phyloP scores from a whole-genome alignment of 345 rosid species.

The Reutealis trisperma region DNA sequence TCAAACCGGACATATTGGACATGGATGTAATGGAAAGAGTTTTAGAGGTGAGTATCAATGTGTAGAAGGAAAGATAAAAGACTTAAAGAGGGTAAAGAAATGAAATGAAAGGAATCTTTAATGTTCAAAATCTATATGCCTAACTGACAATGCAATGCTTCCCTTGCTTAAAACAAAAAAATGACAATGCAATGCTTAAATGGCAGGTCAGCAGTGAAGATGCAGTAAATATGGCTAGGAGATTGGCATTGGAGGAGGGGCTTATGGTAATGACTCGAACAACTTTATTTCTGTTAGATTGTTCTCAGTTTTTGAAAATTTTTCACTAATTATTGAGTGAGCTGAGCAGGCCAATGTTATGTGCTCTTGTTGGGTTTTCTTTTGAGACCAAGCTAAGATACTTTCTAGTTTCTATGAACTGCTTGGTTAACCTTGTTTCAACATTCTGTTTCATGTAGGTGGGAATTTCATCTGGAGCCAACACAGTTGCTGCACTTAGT shows the following conservation, averaged over 20 bases:
- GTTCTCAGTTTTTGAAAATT: not conserved
- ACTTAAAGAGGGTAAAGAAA: not conserved
- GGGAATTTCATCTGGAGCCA: slow-evolving; percentile 96
- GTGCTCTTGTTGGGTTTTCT: no score
- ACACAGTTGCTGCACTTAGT: slow-evolving; percentile 80
- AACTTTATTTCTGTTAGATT: not conserved
- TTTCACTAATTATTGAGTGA: not conserved
- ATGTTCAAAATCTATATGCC: slow-evolving; percentile 11
- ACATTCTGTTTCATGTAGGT: slow-evolving; percentile 47
- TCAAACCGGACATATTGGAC: slow-evolving; percentile 93
- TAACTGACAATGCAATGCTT: slow-evolving; percentile 2
- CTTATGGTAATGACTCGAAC: slow-evolving; percentile 63
- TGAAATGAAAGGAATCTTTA: not conserved
- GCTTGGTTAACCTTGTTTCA: not conserved
- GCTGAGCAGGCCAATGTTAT: not conserved
- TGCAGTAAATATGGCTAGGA: slow-evolving; percentile 89
- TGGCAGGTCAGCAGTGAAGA: slow-evolving; percentile 87
- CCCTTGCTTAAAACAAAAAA: no score
- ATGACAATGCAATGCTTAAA: slow-evolving; percentile 3
- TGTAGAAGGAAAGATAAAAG: not conserved
- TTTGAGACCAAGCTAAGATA: no score
- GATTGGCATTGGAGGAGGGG: slow-evolving; percentile 91
- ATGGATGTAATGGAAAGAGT: slow-evolving; percentile 95
- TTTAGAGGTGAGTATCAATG: slow-evolving; percentile 54
- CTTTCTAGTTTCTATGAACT: not conserved